Conservation (phyloP, 139 green algal genomes). For the Tetradesmus obliquus region DNA sequence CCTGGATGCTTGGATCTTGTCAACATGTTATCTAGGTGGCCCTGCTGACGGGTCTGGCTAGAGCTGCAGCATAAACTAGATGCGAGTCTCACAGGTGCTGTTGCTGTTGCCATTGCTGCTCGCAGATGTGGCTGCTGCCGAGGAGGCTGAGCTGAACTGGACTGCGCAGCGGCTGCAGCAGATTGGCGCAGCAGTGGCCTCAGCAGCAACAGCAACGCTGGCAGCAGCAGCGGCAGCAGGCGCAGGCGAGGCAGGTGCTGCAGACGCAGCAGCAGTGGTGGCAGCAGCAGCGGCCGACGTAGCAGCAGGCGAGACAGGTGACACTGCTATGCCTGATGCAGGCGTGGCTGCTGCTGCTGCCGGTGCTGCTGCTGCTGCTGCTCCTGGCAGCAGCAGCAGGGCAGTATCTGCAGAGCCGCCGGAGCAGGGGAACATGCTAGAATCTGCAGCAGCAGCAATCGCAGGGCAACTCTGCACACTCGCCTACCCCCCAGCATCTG, state of each 20-base stretch:
- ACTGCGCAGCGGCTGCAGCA: conserved; percentile 37
- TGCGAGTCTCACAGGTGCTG: not conserved
- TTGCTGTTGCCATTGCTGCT: not conserved
- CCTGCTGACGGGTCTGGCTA: no score
- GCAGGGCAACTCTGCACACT: not conserved
- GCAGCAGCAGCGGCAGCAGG: conserved; percentile 28
- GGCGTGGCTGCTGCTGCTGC: not conserved
- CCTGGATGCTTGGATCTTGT: no score
- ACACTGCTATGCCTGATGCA: not conserved
- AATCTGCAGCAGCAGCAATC: conserved; percentile 23
- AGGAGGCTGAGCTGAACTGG: conserved; percentile 27
- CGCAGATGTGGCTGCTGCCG: conserved; percentile 23
- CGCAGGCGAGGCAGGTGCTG: not conserved
- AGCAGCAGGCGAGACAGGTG: not conserved
- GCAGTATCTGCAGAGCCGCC: conserved; percentile 3
- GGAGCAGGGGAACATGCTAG: not conserved
- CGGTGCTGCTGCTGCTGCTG: not conserved
- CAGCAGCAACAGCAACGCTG: conserved; percentile 5
- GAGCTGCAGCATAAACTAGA: not conserved
- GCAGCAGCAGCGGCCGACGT: not conserved
- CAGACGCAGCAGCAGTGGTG: conserved; percentile 12
- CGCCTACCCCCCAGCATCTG: not conserved
- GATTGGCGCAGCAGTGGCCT: conserved; percentile 33
- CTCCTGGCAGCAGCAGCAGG: not conserved
- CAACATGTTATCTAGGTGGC: no score